Evolutionary conservation across 164 flowering plant genomes (phyloP), one percentile per base, ranked within the genome.

Genomic region (Brasenia schreberi): DNA sequence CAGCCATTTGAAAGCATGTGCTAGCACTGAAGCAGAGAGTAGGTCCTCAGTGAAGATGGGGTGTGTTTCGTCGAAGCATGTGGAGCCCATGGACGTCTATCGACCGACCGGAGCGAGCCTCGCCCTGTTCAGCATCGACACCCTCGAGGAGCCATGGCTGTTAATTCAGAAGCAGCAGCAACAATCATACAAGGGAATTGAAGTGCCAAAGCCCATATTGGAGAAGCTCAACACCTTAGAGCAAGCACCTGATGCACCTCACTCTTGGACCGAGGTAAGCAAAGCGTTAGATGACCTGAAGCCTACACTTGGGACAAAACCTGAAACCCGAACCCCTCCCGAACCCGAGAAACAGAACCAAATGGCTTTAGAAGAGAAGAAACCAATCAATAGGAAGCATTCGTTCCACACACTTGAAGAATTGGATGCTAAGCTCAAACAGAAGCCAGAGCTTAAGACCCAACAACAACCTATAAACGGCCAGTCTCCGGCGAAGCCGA

Each of bases 261-360:
- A 75, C n/a, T 70, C 96, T 0, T 94, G 98, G 98, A 83, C 82
- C 23, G 95, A 90, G 67, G 91, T 94, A 53, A 91, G 93, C 71
- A 91, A 87, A 70, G 91, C 74, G 18, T 76, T 90, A 49, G 88
- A 90, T 64, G 85, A 84, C 70, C 79, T 90, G 61, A 87, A 88
- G 73, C 85, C 95, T 71, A 70, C 75, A 7, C 71, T 84, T 53
- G 64, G 18, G 17, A 62, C 61, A 42, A 65, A 64, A n/a, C 74
- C 70, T 19, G 16, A 49, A 49, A 6, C 56, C 56, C 5, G 19
- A 1, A 19, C 76, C 58, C 62, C 67, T 43, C 67, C 77, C 52
- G 43, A 68, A 19, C 52, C 68, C 27, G 42, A 52, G 18, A 42
- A 59, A 43, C 18, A 68, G 19, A 23, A 43, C 27, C 16, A n/a